phyloP scores from a whole-genome alignment of 2,329 filamentous ascomycete genomes.

The Bipolaris cookei region DNA sequence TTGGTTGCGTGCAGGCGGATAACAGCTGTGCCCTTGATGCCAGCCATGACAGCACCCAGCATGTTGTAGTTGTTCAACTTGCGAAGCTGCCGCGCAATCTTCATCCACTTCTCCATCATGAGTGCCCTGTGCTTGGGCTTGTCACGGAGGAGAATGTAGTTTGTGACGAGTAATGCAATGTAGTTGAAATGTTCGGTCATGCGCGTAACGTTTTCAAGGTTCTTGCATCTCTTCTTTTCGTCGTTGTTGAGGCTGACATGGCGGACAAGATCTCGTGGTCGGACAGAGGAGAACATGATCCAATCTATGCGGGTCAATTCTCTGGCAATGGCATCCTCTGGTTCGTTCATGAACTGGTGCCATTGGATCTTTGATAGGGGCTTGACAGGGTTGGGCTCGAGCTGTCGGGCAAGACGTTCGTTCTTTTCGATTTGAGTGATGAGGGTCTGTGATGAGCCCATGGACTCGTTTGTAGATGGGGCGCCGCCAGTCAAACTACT shows the following conservation, averaged over 20 bases:
- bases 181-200: conserved; percentile 85
- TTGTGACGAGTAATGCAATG: conserved; percentile 61
- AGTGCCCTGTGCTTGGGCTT: conserved; percentile 94
- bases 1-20: conserved; percentile 82
- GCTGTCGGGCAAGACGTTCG: conserved; percentile 73
- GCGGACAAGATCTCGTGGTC: conserved; percentile 88
- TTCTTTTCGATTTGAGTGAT: conserved; percentile 78
- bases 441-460: conserved; percentile 53
- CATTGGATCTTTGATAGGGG: conserved; percentile 85
- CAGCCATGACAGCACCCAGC: conserved; percentile 89
- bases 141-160: conserved; percentile 76
- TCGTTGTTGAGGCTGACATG: conserved; percentile 79
- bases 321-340: conserved; percentile 83
- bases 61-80: conserved; percentile 97
- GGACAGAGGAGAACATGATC: conserved; percentile 96
- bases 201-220: conserved; percentile 84
- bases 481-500: conserved; percentile 38
- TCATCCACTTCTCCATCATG: conserved; percentile 96
- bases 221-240: conserved; percentile 76
- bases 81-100: conserved; percentile 80
- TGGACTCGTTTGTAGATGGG: conserved; percentile 32
- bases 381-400: conserved; percentile 72
- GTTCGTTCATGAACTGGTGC: conserved; percentile 85
- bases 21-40: conserved; percentile 86
- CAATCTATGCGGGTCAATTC: conserved; percentile 96